Conservation (phyloP, 768 basidiomycete species). For the Boletellus ananiceps region DNA sequence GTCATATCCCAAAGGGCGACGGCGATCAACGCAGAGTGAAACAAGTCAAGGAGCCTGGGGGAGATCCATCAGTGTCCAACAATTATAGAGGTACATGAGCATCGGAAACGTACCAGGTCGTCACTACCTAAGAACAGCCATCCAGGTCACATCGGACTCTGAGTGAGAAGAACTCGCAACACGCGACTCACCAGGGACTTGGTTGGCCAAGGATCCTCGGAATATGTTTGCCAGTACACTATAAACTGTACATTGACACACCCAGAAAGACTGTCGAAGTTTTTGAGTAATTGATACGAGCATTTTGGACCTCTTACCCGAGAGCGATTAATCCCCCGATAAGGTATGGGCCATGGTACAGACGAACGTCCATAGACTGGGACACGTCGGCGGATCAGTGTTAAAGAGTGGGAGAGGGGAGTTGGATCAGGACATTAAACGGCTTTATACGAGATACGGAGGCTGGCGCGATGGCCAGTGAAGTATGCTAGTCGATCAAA, state of each 20-base stretch:
- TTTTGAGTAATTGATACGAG: neutral
- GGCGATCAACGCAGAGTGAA: slow-evolving; percentile 19
- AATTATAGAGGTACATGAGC: neutral
- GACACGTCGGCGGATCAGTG: neutral
- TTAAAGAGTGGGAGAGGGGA: neutral
- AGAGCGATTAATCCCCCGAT: slow-evolving; percentile 24
- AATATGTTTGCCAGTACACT: slow-evolving; percentile 19
- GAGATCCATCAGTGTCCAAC: neutral
- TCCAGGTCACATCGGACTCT: neutral
- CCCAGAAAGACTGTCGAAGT: slow-evolving; percentile 19
- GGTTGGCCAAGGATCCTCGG: slow-evolving; percentile 15
- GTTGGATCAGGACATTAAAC: too few species aligned
- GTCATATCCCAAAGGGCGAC: slow-evolving; percentile 23
- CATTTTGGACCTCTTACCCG: slow-evolving; percentile 1
- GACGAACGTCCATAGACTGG: too few species aligned
- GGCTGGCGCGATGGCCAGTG: too few species aligned
- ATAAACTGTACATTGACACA: slow-evolving; percentile 25
- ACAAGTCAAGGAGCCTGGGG: slow-evolving; percentile 21
- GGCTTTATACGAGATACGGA: too few species aligned
- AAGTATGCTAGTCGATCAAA: too few species aligned
- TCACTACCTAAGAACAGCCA: slow-evolving; percentile 20
- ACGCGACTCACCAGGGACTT: slow-evolving; percentile 14
- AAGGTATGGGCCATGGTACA: slow-evolving; percentile 14
- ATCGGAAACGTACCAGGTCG: slow-evolving; percentile 14
- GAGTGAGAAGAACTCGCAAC: neutral